phyloP scores from a whole-genome alignment of 2,329 filamentous ascomycete species.

The Sporothrix globosa region DNA sequence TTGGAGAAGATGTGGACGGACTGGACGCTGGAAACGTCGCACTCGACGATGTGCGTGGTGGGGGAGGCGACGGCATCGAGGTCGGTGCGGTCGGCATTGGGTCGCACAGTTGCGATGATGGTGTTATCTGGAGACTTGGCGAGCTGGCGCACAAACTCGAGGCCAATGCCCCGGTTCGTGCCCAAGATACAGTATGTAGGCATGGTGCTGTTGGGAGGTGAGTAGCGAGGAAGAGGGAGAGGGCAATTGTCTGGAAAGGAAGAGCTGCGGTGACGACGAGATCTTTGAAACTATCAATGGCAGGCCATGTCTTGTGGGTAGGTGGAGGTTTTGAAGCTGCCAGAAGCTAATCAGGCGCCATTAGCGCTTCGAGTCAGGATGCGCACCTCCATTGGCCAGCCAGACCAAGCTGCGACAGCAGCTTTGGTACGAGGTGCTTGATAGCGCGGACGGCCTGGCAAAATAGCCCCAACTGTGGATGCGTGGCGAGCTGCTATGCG shows the following conservation, averaged over 20 bases:
- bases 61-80: constrained; percentile 37
- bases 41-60: constrained; percentile 40
- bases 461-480: background rate
- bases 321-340: background rate
- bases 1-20: constrained; percentile 42
- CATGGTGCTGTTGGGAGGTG: constrained; percentile 36
- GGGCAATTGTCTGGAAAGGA: background rate
- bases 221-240: background rate
- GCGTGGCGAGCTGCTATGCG: background rate
- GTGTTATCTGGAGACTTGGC: constrained; percentile 38
- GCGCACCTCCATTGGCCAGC: constrained; percentile 15
- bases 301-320: too few relatives aligned
- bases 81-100: constrained; percentile 39
- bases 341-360: constrained; percentile 12
- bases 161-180: constrained; percentile 42
- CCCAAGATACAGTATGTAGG: constrained; percentile 43
- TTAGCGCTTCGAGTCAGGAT: background rate
- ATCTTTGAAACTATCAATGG: background rate
- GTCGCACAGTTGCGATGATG: constrained; percentile 40
- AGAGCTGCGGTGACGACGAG: too few relatives aligned
- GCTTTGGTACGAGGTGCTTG: constrained; percentile 5
- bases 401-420: background rate
- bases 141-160: constrained; percentile 43
- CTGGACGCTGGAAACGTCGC: constrained; percentile 42
- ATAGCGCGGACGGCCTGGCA: background rate